phyloP scores from a whole-genome alignment of 108 stramenopile genomes.

The Thalassiosira profunda region DNA sequence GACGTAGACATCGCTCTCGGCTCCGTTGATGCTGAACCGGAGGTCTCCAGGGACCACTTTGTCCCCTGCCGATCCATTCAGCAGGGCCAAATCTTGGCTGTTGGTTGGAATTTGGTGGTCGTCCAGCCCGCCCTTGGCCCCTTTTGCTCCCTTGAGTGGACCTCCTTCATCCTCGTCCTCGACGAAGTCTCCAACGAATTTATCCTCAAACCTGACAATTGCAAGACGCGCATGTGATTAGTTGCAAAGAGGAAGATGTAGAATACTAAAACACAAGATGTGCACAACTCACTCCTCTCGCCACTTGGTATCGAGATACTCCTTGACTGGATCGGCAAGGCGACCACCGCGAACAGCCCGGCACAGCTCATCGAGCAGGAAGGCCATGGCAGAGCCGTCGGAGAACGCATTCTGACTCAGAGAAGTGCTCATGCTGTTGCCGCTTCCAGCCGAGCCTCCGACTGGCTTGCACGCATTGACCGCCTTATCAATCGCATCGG shows the following conservation, averaged over 20 bases:
- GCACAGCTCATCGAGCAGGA: constrained; percentile 50
- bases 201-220: constrained; percentile 49
- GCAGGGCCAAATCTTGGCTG: constrained; percentile 25
- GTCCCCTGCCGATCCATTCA: constrained; percentile 28
- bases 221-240: no score
- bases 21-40: constrained; percentile 34
- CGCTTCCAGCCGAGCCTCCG: background rate
- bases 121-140: background rate
- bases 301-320: constrained; percentile 38
- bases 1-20: constrained; percentile 28
- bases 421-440: background rate
- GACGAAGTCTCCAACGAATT: constrained; percentile 47
- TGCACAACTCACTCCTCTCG: no score
- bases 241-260: no score
- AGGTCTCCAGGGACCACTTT: constrained; percentile 35
- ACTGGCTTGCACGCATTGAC: constrained; percentile 37
- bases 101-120: constrained; percentile 12
- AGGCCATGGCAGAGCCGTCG: constrained; percentile 34
- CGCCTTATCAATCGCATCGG: constrained; percentile 39
- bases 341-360: constrained; percentile 52
- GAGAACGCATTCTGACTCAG: background rate
- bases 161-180: constrained; percentile 6
- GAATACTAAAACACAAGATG: no score
- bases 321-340: constrained; percentile 17
- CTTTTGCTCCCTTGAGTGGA: constrained; percentile 12